These are phyloP conservation scores for Ensete glaucum DNA, from an alignment of 176 grass and related monocot genomes.

Conservation along the genomic window DNA sequence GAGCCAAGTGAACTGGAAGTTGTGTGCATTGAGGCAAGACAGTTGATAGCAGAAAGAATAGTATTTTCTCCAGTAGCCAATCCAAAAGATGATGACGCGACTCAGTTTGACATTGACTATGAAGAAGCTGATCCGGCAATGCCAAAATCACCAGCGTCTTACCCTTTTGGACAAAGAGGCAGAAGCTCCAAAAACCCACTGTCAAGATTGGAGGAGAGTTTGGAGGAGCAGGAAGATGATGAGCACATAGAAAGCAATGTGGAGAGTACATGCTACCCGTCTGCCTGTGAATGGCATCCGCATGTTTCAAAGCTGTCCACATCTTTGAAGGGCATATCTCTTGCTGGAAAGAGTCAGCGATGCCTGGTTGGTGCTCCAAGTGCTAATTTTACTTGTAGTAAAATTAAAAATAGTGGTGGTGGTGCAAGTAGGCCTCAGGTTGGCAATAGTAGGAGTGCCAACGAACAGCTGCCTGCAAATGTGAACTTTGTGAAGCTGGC, in stretches of 20 bases:
- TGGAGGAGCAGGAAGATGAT: conserved; percentile 40
- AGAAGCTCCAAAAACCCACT: conserved; percentile 37
- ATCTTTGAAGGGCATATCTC: conserved; percentile 2
- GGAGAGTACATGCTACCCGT: background rate
- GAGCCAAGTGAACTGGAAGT: conserved; percentile 75
- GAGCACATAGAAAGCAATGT: background rate
- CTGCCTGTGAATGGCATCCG: background rate
- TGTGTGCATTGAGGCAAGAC: conserved; percentile 75
- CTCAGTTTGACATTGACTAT: conserved; percentile 69
- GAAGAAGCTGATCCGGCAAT: conserved; percentile 37
- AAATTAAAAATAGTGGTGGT: background rate
- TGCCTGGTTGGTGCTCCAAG: background rate
- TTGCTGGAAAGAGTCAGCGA: background rate
- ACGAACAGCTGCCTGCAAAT: conserved; percentile 48
- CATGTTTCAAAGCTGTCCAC: conserved; percentile 2
- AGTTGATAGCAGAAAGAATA: conserved; percentile 44
- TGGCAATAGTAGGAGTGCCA: conserved; percentile 36
- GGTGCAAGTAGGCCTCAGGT: background rate
- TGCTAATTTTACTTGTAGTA: background rate
- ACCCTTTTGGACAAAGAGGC: conserved; percentile 35
- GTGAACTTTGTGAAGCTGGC: conserved; percentile 50
- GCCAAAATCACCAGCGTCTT: conserved; percentile 18
- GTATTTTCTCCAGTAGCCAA: conserved; percentile 35
- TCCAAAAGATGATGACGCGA: conserved; percentile 37
- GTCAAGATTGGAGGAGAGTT: conserved; percentile 50